These are phyloP conservation scores for Hydnomerulius pinastri DNA, from an alignment of 768 basidiomycete genomes.

Conservation along the genomic window DNA sequence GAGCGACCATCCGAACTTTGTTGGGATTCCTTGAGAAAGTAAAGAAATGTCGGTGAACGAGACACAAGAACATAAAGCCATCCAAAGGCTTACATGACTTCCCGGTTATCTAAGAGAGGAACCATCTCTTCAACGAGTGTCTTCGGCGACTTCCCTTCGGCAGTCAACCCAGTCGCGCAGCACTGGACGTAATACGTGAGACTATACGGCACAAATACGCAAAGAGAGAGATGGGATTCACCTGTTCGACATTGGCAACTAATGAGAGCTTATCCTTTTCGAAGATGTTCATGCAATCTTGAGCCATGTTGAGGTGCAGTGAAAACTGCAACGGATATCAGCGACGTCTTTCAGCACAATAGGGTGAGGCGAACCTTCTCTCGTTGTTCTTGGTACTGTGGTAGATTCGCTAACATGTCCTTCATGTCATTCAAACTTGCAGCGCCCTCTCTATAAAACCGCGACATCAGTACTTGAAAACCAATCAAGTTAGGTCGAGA, in stretches of 20 bases:
- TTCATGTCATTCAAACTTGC: constrained; percentile 97
- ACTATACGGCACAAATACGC: background rate
- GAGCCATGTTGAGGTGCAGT: constrained; percentile 94
- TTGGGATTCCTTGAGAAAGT: constrained; percentile 66
- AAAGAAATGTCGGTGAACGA: background rate
- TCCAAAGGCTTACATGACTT: constrained; percentile 65
- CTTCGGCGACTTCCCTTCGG: constrained; percentile 94
- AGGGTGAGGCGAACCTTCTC: constrained; percentile 67
- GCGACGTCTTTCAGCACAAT: constrained; percentile 1
- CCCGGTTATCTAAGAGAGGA: constrained; percentile 84
- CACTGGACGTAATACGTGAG: constrained; percentile 53
- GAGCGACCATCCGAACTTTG: constrained; percentile 94
- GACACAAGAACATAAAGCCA: background rate
- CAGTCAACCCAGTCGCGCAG: constrained; percentile 89
- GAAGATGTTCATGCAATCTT: constrained; percentile 95
- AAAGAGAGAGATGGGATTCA: constrained; percentile 17
- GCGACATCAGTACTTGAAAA: constrained; percentile 3
- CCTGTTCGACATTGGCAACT: constrained; percentile 92
- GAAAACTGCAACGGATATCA: constrained; percentile 71
- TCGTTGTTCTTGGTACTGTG: constrained; percentile 92
- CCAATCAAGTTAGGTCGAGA: constrained; percentile 21
- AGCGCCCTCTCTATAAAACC: constrained; percentile 64
- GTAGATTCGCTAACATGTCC: constrained; percentile 94
- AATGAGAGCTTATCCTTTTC: constrained; percentile 83
- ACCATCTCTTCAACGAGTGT: constrained; percentile 98